Evolutionary conservation across 1,284 basidiomycete genomes (phyloP).

Genomic region (Rhodotorula sp.): DNA sequence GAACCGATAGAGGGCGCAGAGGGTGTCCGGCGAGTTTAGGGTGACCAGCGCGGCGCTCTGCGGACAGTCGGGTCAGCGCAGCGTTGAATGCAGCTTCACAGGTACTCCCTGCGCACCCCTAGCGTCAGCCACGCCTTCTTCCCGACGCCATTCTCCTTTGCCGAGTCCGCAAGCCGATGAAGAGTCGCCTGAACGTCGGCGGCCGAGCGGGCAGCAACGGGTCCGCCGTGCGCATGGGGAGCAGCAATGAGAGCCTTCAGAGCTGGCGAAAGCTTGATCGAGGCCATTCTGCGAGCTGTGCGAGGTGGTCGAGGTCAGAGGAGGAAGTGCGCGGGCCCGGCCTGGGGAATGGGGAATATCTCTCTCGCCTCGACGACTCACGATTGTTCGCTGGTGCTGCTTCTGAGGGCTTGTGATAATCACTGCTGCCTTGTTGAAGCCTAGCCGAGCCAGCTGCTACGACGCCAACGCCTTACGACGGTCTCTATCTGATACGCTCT

Average conservation of each 20-base stretch:
- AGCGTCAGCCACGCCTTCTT: conserved; percentile 80
- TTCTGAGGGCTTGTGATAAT: no score
- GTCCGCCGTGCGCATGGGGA: conserved; percentile 60
- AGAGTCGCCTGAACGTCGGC: conserved; percentile 48
- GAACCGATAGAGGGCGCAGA: conserved; percentile 76
- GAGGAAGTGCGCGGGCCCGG: no score
- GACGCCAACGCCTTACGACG: no score
- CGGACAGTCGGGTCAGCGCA: not conserved
- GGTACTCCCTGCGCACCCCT: conserved; percentile 61
- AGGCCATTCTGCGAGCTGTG: conserved; percentile 9
- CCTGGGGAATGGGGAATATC: no score
- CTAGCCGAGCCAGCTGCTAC: no score
- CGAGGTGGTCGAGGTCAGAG: not conserved
- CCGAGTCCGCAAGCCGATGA: conserved; percentile 60
- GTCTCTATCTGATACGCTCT: no score
- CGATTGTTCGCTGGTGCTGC: no score
- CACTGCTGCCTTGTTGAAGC: no score
- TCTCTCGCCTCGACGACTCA: no score
- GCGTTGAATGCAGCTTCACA: no score
- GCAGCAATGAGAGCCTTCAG: conserved; percentile 67
- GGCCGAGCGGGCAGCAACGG: conserved; percentile 53
- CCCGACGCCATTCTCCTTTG: conserved; percentile 60
- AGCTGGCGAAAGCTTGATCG: conserved; percentile 46
- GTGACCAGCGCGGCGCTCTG: conserved; percentile 81
- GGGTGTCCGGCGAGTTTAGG: conserved; percentile 72